Conservation (phyloP, 345 rosid genomes). For the Mercurialis annua region DNA sequence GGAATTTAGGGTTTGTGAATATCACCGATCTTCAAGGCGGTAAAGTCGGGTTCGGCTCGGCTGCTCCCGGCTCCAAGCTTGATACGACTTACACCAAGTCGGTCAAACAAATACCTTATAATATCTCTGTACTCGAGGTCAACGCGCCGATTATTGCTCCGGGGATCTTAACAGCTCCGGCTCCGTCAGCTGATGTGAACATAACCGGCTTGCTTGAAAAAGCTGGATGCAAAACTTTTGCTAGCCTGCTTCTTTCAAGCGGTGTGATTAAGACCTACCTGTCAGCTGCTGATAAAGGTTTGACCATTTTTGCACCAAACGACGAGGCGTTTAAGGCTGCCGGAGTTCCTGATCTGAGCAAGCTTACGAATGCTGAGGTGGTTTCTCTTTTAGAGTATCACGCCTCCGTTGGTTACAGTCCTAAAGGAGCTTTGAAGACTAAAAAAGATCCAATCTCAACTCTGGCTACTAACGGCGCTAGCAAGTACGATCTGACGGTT, state of each 20-base stretch:
- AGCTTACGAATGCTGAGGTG: constrained; percentile 61
- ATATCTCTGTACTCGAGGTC: constrained; percentile 70
- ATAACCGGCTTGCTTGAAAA: constrained; percentile 75
- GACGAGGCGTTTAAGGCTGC: constrained; percentile 83
- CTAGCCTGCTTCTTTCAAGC: constrained; percentile 47
- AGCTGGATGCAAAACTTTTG: constrained; percentile 86
- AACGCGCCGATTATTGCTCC: constrained; percentile 66
- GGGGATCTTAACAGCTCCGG: constrained; percentile 56
- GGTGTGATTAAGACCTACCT: constrained; percentile 76
- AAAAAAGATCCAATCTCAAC: constrained; percentile 55
- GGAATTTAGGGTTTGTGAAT: constrained; percentile 75
- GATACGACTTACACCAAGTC: constrained; percentile 70
- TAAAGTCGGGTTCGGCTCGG: constrained; percentile 79
- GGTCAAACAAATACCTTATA: constrained; percentile 76
- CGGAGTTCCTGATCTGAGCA: constrained; percentile 69
- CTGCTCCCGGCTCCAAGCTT: constrained; percentile 75
- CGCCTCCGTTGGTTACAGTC: constrained; percentile 57
- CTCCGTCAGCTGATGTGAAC: constrained; percentile 57
- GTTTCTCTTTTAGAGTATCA: constrained; percentile 81
- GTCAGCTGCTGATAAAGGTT: constrained; percentile 59
- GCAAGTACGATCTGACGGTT: constrained; percentile 61
- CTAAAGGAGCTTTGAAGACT: constrained; percentile 66
- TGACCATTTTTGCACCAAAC: constrained; percentile 79
- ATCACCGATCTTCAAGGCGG: constrained; percentile 85
- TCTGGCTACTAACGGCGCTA: constrained; percentile 65